Evolutionary conservation across 2,329 filamentous ascomycete species (phyloP).

Genomic region (Sporothrix humicola): DNA sequence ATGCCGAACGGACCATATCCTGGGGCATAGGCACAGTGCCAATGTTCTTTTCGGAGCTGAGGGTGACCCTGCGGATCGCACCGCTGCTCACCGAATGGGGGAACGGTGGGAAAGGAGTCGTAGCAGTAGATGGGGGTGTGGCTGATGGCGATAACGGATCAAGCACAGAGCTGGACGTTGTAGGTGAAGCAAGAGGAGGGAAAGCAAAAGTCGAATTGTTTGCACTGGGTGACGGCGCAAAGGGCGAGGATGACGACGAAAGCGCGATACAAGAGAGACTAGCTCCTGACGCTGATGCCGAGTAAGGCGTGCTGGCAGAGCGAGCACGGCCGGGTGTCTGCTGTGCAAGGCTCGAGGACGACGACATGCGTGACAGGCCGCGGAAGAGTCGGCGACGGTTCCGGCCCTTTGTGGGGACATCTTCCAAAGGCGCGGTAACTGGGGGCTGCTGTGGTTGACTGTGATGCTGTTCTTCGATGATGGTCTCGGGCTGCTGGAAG

Average conservation of each 20-base stretch:
- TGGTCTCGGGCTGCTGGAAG: constrained; percentile 37
- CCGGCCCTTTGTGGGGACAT: constrained; percentile 44
- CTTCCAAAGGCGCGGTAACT: constrained; percentile 34
- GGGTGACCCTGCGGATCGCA: constrained; percentile 58
- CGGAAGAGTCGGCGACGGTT: constrained; percentile 73
- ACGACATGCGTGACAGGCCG: constrained; percentile 80
- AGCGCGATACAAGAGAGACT: constrained; percentile 63
- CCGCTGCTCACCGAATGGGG: constrained; percentile 10
- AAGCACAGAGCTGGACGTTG: constrained; percentile 36
- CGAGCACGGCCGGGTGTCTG: constrained; percentile 61
- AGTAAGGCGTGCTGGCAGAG: constrained; percentile 72
- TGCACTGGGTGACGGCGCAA: constrained; percentile 46
- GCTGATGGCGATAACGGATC: neutral
- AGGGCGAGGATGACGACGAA: constrained; percentile 51
- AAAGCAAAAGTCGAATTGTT: constrained; percentile 37
- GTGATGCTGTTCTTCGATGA: constrained; percentile 31
- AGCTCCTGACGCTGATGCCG: constrained; percentile 52
- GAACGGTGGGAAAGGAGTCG: constrained; percentile 43
- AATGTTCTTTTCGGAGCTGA: constrained; percentile 45
- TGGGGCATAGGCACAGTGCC: constrained; percentile 39
- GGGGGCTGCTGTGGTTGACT: constrained; percentile 17
- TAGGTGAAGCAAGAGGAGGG: constrained; percentile 43
- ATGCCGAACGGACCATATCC: constrained; percentile 51
- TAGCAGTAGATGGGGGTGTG: constrained; percentile 43
- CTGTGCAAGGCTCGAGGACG: constrained; percentile 72